Evolutionary conservation across 2,329 filamentous ascomycete species (phyloP).

Genomic region (Cordyceps javanica): DNA sequence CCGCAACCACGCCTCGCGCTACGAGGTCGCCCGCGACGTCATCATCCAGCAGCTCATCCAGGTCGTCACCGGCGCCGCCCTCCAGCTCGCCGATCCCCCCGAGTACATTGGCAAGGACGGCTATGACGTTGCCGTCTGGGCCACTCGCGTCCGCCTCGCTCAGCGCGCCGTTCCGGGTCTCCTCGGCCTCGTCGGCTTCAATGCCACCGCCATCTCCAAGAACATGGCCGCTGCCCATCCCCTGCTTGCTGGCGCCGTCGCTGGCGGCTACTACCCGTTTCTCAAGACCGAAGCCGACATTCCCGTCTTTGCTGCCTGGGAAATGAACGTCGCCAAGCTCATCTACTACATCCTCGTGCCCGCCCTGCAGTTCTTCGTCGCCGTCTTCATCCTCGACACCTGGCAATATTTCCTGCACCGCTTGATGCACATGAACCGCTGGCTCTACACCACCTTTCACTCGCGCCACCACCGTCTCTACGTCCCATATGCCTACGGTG

Average conservation of each 20-base stretch:
- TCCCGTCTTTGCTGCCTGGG: conserved; percentile 78
- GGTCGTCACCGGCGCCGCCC: conserved; percentile 59
- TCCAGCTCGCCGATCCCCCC: conserved; percentile 66
- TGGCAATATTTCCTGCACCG: conserved; percentile 99
- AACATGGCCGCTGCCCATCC: conserved; percentile 67
- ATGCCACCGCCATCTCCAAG: conserved; percentile 68
- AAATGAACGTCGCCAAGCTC: conserved; percentile 64
- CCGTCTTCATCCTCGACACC: conserved; percentile 75
- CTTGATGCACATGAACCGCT: conserved; percentile 95
- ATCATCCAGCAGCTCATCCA: conserved; percentile 89
- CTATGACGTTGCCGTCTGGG: conserved; percentile 88
- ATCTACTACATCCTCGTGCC: conserved; percentile 79
- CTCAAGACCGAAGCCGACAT: conserved; percentile 56
- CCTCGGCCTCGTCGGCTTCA: conserved; percentile 67
- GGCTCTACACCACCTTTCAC: conserved; percentile 91
- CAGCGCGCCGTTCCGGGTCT: conserved; percentile 72
- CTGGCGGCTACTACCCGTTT: conserved; percentile 75
- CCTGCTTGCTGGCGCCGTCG: conserved; percentile 65
- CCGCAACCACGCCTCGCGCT: conserved; percentile 79
- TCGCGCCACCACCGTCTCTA: conserved; percentile 94
- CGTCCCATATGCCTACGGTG: conserved; percentile 94
- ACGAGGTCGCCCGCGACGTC: conserved; percentile 85
- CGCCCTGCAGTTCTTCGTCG: conserved; percentile 67
- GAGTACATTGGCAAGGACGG: conserved; percentile 72
- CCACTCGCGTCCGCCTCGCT: conserved; percentile 69